phyloP scores from a whole-genome alignment of 192 early-diverging fungal species.

The Backusella psychrophila region DNA sequence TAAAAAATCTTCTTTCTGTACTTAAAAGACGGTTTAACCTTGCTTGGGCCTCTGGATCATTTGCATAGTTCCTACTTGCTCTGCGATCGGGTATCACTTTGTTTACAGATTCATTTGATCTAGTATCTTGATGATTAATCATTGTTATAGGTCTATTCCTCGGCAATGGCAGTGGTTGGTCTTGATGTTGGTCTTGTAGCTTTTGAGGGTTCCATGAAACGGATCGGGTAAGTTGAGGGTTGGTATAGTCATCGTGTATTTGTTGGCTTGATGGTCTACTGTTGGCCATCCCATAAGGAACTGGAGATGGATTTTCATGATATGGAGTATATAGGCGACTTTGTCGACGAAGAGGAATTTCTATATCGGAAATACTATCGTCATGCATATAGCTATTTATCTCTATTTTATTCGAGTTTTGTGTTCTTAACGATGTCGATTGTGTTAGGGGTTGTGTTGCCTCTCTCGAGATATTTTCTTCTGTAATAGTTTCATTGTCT shows the following conservation, averaged over 20 bases:
- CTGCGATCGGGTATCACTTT: constrained; percentile 6
- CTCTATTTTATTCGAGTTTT: not conserved
- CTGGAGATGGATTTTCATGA: not conserved
- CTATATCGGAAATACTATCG: not conserved
- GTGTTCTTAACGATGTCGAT: not conserved
- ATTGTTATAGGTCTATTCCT: not conserved
- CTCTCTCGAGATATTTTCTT: not conserved
- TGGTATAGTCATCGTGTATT: not conserved
- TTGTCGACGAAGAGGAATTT: constrained; percentile 7
- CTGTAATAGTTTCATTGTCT: not conserved
- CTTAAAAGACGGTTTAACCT: not conserved
- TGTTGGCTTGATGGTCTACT: not conserved
- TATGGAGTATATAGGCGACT: constrained; percentile 8
- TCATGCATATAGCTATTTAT: not conserved
- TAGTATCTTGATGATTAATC: not conserved
- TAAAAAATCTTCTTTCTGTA: constrained; percentile 4
- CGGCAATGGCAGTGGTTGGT: not conserved
- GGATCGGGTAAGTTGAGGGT: not conserved
- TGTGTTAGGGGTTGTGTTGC: not conserved
- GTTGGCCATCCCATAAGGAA: not conserved
- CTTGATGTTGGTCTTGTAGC: not conserved
- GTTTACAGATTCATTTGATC: not conserved
- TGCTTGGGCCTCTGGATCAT: constrained; percentile 10
- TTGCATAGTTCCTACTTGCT: constrained; percentile 12
- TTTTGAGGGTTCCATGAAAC: not conserved